Conservation (phyloP, 495 filamentous ascomycete genomes). For the Neurospora tetrasperma region DNA sequence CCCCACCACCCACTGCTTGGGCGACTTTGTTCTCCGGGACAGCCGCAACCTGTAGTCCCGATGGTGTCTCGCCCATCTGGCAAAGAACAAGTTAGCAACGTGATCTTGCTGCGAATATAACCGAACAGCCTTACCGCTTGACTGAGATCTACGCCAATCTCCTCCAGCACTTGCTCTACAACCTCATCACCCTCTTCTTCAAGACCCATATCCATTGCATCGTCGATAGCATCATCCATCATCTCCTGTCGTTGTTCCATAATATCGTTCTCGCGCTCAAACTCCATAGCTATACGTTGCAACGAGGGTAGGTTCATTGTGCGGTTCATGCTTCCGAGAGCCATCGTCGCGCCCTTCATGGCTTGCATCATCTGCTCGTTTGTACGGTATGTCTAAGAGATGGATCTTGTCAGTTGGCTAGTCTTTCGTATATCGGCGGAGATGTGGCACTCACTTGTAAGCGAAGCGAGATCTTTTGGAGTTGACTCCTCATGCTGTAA, state of each 20-base stretch:
- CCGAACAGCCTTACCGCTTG: conserved; percentile 55
- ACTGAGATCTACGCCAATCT: conserved; percentile 88
- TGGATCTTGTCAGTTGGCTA: conserved; percentile 5
- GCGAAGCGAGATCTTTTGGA: conserved; percentile 88
- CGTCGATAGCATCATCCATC: conserved; percentile 99
- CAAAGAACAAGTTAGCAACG: conserved; percentile 14
- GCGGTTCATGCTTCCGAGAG: conserved; percentile 91
- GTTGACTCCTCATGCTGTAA: conserved; percentile 92
- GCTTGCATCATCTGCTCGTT: conserved; percentile 99
- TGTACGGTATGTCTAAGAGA: conserved; percentile 74
- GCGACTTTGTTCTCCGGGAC: conserved; percentile 57
- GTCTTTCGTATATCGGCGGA: neutral
- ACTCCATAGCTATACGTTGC: conserved; percentile 97
- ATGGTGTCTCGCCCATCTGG: conserved; percentile 71
- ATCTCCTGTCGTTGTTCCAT: conserved; percentile 99
- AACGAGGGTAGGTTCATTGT: conserved; percentile 94
- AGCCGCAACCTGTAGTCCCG: conserved; percentile 51
- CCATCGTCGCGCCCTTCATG: conserved; percentile 92
- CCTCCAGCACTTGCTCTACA: conserved; percentile 89
- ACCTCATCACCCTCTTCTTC: conserved; percentile 92
- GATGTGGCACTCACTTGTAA: conserved; percentile 59
- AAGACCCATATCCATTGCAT: conserved; percentile 86
- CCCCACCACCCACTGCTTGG: conserved; percentile 61
- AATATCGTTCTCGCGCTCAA: conserved; percentile 95
- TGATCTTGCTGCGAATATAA: neutral